A percentile compares a stretch with the other conserved stretches of the same genome.
These are phyloP conservation scores for Geranomyces variabilis DNA, from an alignment of 192 early-diverging fungal genomes.

Conservation along the genomic window DNA sequence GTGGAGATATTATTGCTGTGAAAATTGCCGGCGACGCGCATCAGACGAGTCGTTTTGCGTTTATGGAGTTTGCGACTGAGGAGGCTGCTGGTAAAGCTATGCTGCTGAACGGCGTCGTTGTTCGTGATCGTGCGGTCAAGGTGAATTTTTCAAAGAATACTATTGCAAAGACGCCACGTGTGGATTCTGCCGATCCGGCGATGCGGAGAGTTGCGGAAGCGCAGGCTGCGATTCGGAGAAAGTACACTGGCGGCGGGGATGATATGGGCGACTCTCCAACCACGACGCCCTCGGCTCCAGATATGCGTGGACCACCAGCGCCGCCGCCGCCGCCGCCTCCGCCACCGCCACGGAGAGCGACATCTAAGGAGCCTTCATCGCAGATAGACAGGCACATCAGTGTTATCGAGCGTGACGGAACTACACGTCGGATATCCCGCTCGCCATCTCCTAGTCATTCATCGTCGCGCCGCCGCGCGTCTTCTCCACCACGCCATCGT, in stretches of 20 bases:
- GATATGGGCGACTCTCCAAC: too few species aligned
- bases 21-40: constrained; percentile 77
- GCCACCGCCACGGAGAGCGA: too few species aligned
- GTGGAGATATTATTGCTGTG: constrained; percentile 69
- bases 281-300: too few species aligned
- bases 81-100: constrained; percentile 62
- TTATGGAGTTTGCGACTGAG: constrained; percentile 73
- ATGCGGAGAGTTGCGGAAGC: constrained; percentile 59
- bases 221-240: constrained; percentile 47
- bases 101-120: constrained; percentile 63
- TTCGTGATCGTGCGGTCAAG: constrained; percentile 70
- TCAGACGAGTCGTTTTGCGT: constrained; percentile 73
- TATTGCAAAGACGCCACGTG: constrained; percentile 65
- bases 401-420: not conserved
- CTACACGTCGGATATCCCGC: constrained; percentile 10
- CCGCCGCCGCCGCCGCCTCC: not conserved
- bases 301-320: too few species aligned
- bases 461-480: constrained; percentile 1
- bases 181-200: constrained; percentile 46
- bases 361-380: constrained; percentile 13
- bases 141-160: constrained; percentile 79
- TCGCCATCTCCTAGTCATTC: not conserved
- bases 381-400: constrained; percentile 21
- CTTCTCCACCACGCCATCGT: constrained; percentile 25
- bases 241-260: constrained; percentile 17